Conservation (phyloP, 306 rosid species). For the Castanea mollissima region DNA sequence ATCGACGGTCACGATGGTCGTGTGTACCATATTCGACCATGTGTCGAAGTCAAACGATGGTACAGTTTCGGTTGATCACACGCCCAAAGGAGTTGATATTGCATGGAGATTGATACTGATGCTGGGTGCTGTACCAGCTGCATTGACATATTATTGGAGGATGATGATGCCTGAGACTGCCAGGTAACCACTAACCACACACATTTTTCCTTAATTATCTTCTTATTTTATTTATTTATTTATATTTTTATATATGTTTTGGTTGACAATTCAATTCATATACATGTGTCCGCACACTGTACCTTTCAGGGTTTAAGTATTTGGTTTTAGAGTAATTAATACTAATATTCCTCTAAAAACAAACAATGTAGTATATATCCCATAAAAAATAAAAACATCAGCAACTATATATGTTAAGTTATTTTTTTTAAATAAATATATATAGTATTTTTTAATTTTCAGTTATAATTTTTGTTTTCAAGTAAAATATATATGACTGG, state of each 20-base stretch:
- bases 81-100: slow-evolving; percentile 52
- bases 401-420: too few relatives aligned
- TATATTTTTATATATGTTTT: background rate
- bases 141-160: slow-evolving; percentile 80
- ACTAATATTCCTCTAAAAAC: too few relatives aligned
- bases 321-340: too few relatives aligned
- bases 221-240: background rate
- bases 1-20: slow-evolving; percentile 52
- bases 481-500: too few relatives aligned
- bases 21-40: slow-evolving; percentile 43
- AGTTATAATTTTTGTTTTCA: too few relatives aligned
- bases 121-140: slow-evolving; percentile 74
- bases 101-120: slow-evolving; percentile 78
- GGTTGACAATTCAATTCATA: too few relatives aligned
- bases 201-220: background rate
- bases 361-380: too few relatives aligned
- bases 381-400: too few relatives aligned
- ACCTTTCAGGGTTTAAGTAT: too few relatives aligned
- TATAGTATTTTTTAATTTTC: too few relatives aligned
- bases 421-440: too few relatives aligned
- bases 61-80: background rate
- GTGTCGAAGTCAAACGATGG: background rate
- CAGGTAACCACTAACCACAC: slow-evolving; percentile 42
- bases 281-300: too few relatives aligned
- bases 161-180: slow-evolving; percentile 94